Percentiles rank a stretch among this genome's conserved stretches.
Evolutionary conservation across 176 grass and related monocot species (phyloP).

Genomic region (Aegilops tauschii): DNA sequence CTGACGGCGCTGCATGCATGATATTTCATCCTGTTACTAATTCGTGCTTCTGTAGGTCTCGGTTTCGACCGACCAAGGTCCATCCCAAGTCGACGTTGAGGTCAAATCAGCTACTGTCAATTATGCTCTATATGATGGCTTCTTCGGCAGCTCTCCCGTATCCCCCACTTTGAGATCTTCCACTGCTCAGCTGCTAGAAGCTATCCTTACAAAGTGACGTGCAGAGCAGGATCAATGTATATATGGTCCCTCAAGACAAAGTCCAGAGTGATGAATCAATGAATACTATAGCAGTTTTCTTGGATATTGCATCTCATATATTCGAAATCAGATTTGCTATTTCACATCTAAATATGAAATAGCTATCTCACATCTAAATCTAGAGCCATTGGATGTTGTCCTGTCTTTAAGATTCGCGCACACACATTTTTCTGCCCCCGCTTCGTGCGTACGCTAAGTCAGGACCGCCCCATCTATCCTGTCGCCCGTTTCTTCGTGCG

Average conservation of each 20-base stretch:
- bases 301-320: too few relatives aligned
- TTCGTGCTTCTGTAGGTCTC: conserved; percentile 42
- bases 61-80: conserved; percentile 45
- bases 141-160: conserved; percentile 74
- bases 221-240: background rate
- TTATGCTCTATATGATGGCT: conserved; percentile 75
- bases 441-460: too few relatives aligned
- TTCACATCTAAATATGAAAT: too few relatives aligned
- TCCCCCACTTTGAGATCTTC: conserved; percentile 70
- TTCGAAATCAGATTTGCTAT: too few relatives aligned
- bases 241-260: background rate
- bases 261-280: background rate
- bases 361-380: too few relatives aligned
- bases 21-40: background rate
- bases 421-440: too few relatives aligned
- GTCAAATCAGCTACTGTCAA: conserved; percentile 71
- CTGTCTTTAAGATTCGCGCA: too few relatives aligned
- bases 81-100: conserved; percentile 61
- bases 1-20: background rate
- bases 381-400: too few relatives aligned
- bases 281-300: background rate
- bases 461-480: too few relatives aligned
- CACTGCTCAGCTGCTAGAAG: conserved; percentile 38
- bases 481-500: too few relatives aligned
- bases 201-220: conserved; percentile 37